These are phyloP conservation scores for Carnegiea gigantea DNA, from an alignment of 179 eudicot species.

Conservation along the genomic window DNA sequence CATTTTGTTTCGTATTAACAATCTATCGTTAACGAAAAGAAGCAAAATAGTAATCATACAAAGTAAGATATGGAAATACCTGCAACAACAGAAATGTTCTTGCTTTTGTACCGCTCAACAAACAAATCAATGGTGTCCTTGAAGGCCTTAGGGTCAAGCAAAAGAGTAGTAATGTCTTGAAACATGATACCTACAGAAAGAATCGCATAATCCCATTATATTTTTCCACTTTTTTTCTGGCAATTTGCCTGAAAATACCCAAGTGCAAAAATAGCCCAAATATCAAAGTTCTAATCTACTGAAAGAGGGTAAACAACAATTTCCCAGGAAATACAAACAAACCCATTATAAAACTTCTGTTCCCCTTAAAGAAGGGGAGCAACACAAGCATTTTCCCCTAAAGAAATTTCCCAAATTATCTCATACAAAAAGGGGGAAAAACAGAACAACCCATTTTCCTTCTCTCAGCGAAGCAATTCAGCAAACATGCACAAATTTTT, in stretches of 20 bases:
- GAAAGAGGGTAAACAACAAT: neutral
- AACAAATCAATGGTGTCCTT: slow-evolving; percentile 63
- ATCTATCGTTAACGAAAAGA: neutral
- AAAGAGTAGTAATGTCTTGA: slow-evolving; percentile 59
- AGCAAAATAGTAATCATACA: neutral
- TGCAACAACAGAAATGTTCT: slow-evolving; percentile 59
- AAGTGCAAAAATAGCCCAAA: neutral
- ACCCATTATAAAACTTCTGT: neutral
- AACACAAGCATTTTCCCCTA: neutral
- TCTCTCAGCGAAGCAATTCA: neutral
- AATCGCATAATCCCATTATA: neutral
- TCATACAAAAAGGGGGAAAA: neutral
- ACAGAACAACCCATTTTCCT: neutral
- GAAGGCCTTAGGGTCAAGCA: slow-evolving; percentile 64
- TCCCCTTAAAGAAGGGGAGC: neutral
- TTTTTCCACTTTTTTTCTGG: neutral
- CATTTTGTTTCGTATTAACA: neutral
- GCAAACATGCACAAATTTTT: neutral
- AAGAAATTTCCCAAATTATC: neutral
- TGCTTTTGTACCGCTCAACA: slow-evolving; percentile 58
- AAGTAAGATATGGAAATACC: slow-evolving; percentile 25
- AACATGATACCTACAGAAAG: slow-evolving; percentile 56
- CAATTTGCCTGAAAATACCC: neutral
- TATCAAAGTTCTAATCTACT: neutral
- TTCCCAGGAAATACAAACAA: neutral